These are phyloP conservation scores for Mycena alexandri DNA, from an alignment of 768 basidiomycete genomes.

Conservation along the genomic window DNA sequence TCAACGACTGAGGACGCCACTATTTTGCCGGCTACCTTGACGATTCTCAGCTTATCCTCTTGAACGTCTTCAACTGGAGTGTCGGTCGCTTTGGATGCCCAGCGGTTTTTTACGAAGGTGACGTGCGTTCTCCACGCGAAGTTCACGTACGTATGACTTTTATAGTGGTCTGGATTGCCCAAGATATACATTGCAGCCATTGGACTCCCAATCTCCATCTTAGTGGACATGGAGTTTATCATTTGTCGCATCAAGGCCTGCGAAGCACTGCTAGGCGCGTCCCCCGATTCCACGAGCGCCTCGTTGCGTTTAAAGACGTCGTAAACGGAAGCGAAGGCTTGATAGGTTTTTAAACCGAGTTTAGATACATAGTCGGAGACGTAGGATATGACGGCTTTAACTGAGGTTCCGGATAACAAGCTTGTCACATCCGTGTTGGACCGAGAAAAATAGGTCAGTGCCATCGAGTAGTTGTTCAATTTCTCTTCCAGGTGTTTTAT, in stretches of 20 bases:
- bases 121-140: slow-evolving; percentile 47
- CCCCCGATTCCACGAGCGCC: background rate
- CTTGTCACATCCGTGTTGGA: slow-evolving; percentile 22
- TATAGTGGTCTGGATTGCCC: slow-evolving; percentile 51
- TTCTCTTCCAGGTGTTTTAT: background rate
- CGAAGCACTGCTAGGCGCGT: background rate
- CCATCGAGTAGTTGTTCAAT: background rate
- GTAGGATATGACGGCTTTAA: slow-evolving; percentile 20
- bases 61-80: background rate
- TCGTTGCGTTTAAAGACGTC: slow-evolving; percentile 36
- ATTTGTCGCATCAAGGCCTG: slow-evolving; percentile 19
- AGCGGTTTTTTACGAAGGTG: background rate
- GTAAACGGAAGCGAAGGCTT: slow-evolving; percentile 13
- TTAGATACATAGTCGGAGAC: too few species aligned
- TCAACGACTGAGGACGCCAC: background rate
- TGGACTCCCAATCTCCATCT: too few species aligned
- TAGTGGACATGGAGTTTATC: too few species aligned
- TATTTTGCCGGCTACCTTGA: background rate
- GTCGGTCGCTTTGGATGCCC: background rate
- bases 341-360: slow-evolving; percentile 13
- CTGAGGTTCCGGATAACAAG: slow-evolving; percentile 11
- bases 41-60: background rate
- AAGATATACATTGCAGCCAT: too few species aligned
- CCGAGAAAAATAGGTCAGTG: slow-evolving; percentile 6
- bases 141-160: slow-evolving; percentile 42